Percentiles rank a stretch among this genome's conserved stretches.
Conservation (phyloP, 306 rosid species). For the Lathyrus oleraceus region DNA sequence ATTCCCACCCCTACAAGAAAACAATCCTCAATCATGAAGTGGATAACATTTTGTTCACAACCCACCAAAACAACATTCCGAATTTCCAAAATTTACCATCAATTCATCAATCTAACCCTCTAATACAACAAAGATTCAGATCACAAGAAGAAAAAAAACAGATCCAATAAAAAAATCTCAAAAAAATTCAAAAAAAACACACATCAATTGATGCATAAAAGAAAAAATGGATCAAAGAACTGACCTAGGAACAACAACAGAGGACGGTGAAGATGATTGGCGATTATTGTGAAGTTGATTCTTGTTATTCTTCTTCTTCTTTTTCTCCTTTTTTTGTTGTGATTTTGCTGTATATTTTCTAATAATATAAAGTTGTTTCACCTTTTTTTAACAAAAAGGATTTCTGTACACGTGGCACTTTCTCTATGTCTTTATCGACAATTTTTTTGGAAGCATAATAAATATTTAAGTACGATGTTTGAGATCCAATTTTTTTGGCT, state of each 20-base stretch:
- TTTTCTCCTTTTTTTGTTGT: background rate
- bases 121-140: slow-evolving; percentile 22
- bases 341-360: slow-evolving; percentile 32
- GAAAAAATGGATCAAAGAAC: slow-evolving; percentile 33
- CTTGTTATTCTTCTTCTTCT: slow-evolving; percentile 21
- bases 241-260: slow-evolving; percentile 37
- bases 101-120: slow-evolving; percentile 18
- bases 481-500: background rate
- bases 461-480: background rate
- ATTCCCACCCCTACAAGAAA: slow-evolving; percentile 12
- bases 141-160: background rate
- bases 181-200: slow-evolving; percentile 5
- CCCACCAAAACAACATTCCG: slow-evolving; percentile 27
- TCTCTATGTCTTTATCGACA: slow-evolving; percentile 11
- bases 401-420: slow-evolving; percentile 24
- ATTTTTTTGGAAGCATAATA: background rate
- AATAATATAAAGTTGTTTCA: slow-evolving; percentile 40
- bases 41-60: slow-evolving; percentile 15
- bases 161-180: background rate
- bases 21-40: slow-evolving; percentile 4
- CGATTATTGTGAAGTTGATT: slow-evolving; percentile 19
- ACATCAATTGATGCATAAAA: slow-evolving; percentile 8
- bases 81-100: slow-evolving; percentile 22
- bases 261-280: slow-evolving; percentile 30
- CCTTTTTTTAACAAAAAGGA: slow-evolving; percentile 22